phyloP scores from a whole-genome alignment of 768 basidiomycete genomes.

The Nidula microcarpa region DNA sequence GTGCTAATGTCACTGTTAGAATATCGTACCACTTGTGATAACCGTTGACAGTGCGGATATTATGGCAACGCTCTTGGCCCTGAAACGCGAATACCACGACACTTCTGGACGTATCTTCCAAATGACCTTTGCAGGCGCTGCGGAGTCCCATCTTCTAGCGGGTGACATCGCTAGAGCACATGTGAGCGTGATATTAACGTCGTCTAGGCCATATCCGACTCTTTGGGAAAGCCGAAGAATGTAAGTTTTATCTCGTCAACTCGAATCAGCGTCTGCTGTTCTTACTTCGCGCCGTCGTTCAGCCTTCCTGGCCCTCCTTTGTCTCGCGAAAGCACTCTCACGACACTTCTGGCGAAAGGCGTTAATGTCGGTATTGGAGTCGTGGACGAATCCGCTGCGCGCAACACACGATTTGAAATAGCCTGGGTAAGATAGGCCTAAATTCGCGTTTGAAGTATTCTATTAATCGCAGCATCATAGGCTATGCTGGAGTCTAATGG shows the following conservation, averaged over 20 bases:
- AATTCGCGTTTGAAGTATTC: neutral
- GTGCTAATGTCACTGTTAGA: slow-evolving; percentile 29
- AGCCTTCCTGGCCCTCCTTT: slow-evolving; percentile 72
- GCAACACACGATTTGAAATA: slow-evolving; percentile 67
- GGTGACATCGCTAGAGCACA: slow-evolving; percentile 54
- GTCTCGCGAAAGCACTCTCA: slow-evolving; percentile 50
- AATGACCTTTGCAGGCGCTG: slow-evolving; percentile 56
- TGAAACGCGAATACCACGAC: slow-evolving; percentile 53
- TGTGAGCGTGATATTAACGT: slow-evolving; percentile 70
- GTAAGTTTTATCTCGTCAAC: slow-evolving; percentile 28
- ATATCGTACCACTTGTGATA: slow-evolving; percentile 61
- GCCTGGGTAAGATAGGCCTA: slow-evolving; percentile 39
- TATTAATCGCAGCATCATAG: slow-evolving; percentile 6
- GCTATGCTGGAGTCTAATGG: slow-evolving; percentile 29
- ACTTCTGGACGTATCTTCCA: slow-evolving; percentile 22
- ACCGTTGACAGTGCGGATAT: slow-evolving; percentile 69
- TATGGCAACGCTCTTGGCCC: slow-evolving; percentile 62
- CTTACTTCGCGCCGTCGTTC: neutral
- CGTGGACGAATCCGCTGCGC: slow-evolving; percentile 56
- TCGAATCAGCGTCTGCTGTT: neutral
- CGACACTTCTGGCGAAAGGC: slow-evolving; percentile 50
- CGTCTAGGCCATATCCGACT: slow-evolving; percentile 57
- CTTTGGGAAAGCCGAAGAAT: slow-evolving; percentile 66
- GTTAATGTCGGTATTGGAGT: slow-evolving; percentile 66
- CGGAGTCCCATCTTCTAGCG: slow-evolving; percentile 64